phyloP scores from a whole-genome alignment of 179 eudicot genomes.

The Heliamphora pulchella region DNA sequence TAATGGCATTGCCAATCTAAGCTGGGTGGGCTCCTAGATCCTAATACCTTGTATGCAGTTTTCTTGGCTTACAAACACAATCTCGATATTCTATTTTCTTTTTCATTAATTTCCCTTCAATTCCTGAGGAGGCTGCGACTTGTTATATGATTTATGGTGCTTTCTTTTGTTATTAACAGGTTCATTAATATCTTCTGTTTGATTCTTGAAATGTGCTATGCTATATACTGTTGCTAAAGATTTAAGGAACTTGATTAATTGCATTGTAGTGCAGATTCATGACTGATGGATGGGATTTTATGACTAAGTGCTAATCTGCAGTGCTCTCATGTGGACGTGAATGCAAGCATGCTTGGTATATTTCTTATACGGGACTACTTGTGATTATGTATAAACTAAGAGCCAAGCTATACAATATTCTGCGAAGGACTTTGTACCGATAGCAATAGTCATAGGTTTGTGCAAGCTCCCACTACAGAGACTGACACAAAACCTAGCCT shows the following conservation, averaged over 20 bases:
- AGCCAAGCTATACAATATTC: neutral
- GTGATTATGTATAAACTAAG: neutral
- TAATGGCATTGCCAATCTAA: too few species aligned
- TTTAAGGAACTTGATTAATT: neutral
- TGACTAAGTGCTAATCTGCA: neutral
- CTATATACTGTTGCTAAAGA: neutral
- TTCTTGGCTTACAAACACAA: neutral
- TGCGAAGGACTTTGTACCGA: neutral
- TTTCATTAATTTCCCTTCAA: neutral
- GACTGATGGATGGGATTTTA: neutral
- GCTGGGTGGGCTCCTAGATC: too few species aligned
- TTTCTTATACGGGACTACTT: neutral
- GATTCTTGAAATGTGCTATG: neutral
- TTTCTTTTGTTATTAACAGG: neutral
- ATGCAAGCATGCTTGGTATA: neutral
- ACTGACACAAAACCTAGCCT: neutral
- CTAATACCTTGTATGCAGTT: too few species aligned
- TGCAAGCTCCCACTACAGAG: neutral
- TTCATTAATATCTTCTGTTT: neutral
- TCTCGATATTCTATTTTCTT: too few species aligned
- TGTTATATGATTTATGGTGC: neutral
- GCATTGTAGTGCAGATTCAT: neutral
- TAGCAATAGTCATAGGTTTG: neutral
- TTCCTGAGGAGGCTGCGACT: neutral
- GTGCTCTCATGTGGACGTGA: neutral